Percentiles rank a stretch among this genome's conserved stretches.
Conservation (phyloP, 1,284 basidiomycete genomes). For the Trametes polyzona region DNA sequence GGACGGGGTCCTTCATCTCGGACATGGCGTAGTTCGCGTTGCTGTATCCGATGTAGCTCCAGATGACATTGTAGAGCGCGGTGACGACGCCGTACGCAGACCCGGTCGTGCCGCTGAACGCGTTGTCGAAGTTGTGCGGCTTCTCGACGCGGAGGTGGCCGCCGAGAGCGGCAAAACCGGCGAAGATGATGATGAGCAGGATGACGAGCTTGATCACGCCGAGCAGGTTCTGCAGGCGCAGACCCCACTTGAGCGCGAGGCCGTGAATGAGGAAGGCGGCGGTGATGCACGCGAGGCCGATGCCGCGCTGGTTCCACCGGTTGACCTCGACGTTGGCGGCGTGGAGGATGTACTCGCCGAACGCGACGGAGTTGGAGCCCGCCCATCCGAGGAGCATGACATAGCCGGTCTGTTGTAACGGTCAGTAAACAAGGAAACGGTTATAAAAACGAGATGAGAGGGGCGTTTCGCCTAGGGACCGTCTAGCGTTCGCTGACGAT, state of each 20-base stretch:
- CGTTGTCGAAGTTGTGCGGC: constrained; percentile 51
- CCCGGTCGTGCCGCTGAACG: constrained; percentile 52
- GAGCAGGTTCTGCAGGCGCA: constrained; percentile 60
- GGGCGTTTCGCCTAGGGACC: too few relatives aligned
- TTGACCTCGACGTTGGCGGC: constrained; percentile 26
- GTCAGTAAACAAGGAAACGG: too few relatives aligned
- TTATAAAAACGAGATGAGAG: too few relatives aligned
- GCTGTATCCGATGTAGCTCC: constrained; percentile 66
- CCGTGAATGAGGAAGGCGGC: constrained; percentile 61
- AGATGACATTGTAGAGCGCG: constrained; percentile 65
- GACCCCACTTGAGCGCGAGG: constrained; percentile 17
- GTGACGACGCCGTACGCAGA: constrained; percentile 52
- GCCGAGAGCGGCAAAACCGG: constrained; percentile 45
- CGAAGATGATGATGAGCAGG: constrained; percentile 55
- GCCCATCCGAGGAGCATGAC: constrained; percentile 48
- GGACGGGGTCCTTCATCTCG: constrained; percentile 57
- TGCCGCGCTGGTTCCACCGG: constrained; percentile 23
- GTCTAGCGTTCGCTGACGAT: too few relatives aligned
- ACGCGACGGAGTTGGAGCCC: constrained; percentile 55
- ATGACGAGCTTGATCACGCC: constrained; percentile 67
- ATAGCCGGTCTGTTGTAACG: too few relatives aligned
- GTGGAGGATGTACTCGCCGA: constrained; percentile 64
- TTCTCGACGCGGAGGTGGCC: constrained; percentile 44
- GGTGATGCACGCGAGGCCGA: constrained; percentile 51
- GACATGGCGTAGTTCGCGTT: constrained; percentile 50